Evolutionary conservation across 108 stramenopile species (phyloP).

Genomic region (Cyclostephanos invisitatus): DNA sequence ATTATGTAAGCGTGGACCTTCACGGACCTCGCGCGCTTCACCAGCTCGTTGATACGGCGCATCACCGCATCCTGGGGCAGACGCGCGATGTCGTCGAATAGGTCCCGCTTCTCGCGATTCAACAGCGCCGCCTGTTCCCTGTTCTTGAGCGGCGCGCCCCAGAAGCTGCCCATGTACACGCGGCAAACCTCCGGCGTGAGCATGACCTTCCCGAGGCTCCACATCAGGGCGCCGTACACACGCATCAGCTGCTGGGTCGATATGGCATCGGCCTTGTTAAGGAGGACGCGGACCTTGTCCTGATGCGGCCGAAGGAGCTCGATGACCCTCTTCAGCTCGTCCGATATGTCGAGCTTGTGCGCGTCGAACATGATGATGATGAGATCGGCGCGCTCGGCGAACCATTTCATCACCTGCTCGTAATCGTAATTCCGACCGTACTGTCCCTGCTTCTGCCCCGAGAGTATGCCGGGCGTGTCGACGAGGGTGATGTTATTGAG

Average conservation of each 20-base stretch:
- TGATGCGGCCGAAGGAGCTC: conserved; percentile 68
- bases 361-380: conserved; percentile 97
- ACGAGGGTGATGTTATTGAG: conserved; percentile 93
- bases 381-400: conserved; percentile 96
- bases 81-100: conserved; percentile 90
- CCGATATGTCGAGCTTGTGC: conserved; percentile 87
- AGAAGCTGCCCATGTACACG: conserved; percentile 98
- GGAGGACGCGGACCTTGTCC: conserved; percentile 80
- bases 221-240: conserved; percentile 93
- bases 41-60: conserved; percentile 97
- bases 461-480: conserved; percentile 99
- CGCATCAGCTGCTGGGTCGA: conserved; percentile 87
- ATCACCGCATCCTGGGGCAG: conserved; percentile 97
- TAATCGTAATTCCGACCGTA: conserved; percentile 90
- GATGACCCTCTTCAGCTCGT: conserved; percentile 86
- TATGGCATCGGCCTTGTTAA: conserved; percentile 88
- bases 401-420: conserved; percentile 96
- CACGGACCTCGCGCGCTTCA: conserved; percentile 95
- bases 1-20: conserved; percentile 99
- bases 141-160: conserved; percentile 88
- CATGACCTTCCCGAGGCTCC: conserved; percentile 95
- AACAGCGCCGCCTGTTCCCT: conserved; percentile 83
- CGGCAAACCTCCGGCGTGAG: conserved; percentile 98
- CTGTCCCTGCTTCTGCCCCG: conserved; percentile 94
- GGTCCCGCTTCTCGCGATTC: conserved; percentile 88